Evolutionary conservation across 1,284 basidiomycete species (phyloP).

Genomic region (Fomitiporia mediterranea): DNA sequence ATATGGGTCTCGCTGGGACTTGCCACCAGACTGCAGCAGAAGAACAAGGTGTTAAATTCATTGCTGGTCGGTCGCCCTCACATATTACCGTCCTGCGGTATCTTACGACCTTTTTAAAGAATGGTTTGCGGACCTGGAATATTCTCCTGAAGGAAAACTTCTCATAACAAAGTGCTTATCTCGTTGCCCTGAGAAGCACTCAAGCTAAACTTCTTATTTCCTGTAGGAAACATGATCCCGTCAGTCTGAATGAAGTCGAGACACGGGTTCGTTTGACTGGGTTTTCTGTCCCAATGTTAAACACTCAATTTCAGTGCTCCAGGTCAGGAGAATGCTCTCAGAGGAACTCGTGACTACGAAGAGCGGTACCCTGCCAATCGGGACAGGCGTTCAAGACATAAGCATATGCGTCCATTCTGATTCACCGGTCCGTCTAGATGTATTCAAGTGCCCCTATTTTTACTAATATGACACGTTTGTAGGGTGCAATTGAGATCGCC

Average conservation of each 20-base stretch:
- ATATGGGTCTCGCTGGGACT: constrained; percentile 58
- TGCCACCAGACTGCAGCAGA: constrained; percentile 50
- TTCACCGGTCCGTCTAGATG: constrained; percentile 52
- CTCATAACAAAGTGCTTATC: constrained; percentile 60
- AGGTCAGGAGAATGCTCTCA: constrained; percentile 44
- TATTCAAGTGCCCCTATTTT: neutral
- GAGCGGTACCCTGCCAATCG: constrained; percentile 40
- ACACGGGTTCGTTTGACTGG: constrained; percentile 35
- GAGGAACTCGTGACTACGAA: constrained; percentile 44
- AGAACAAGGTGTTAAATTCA: constrained; percentile 50
- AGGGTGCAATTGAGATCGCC: constrained; percentile 52
- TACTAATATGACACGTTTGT: neutral
- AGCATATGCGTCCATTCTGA: constrained; percentile 65
- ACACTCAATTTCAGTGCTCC: neutral
- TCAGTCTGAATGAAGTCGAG: constrained; percentile 39
- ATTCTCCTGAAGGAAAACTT: constrained; percentile 47
- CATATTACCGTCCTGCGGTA: neutral
- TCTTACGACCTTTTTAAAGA: constrained; percentile 34
- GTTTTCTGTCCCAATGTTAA: neutral
- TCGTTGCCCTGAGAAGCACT: constrained; percentile 24
- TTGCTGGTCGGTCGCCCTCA: constrained; percentile 40
- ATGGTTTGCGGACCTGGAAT: constrained; percentile 61
- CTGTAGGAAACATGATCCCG: constrained; percentile 46
- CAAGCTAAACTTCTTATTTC: neutral
- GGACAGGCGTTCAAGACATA: constrained; percentile 41